phyloP scores from a whole-genome alignment of 805 yeast genomes.

The Metschnikowia drakensbergensis region DNA sequence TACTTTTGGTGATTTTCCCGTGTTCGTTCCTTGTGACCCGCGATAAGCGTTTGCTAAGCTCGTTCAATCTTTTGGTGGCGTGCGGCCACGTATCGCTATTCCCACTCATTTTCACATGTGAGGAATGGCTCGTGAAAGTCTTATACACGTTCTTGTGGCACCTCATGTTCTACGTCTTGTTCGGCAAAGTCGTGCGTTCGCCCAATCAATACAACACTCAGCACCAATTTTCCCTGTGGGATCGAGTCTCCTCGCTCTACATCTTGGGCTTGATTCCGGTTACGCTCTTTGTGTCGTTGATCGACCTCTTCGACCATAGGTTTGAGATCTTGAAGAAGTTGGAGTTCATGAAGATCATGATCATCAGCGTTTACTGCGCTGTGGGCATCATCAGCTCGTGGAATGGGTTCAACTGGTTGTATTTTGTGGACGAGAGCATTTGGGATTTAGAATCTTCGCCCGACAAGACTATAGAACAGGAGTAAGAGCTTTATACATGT shows the following conservation, averaged over 20 bases:
- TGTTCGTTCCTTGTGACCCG: conserved; percentile 69
- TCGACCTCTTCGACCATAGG: conserved; percentile 55
- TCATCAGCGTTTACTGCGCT: conserved; percentile 80
- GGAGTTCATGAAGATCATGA: conserved; percentile 77
- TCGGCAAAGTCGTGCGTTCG: conserved; percentile 63
- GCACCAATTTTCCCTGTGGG: conserved; percentile 36
- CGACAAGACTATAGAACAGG: background rate
- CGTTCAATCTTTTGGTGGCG: conserved; percentile 67
- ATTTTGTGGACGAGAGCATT: conserved; percentile 73
- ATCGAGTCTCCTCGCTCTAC: conserved; percentile 65
- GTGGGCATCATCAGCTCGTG: conserved; percentile 82
- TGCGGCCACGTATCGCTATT: conserved; percentile 86
- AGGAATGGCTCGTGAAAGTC: conserved; percentile 74
- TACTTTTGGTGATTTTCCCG: conserved; percentile 85
- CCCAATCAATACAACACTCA: conserved; percentile 34
- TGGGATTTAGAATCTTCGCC: conserved; percentile 37
- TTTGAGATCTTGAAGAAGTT: conserved; percentile 51
- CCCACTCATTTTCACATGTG: conserved; percentile 78
- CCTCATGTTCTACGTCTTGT: conserved; percentile 66
- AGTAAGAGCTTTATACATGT: background rate
- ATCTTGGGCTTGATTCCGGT: conserved; percentile 64
- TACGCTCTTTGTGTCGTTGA: conserved; percentile 39
- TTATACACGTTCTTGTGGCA: conserved; percentile 83
- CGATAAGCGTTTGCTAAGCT: conserved; percentile 66
- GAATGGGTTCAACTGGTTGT: conserved; percentile 86